Evolutionary conservation across 2,329 filamentous ascomycete genomes (phyloP).

Genomic region (Sporothrix globosa): DNA sequence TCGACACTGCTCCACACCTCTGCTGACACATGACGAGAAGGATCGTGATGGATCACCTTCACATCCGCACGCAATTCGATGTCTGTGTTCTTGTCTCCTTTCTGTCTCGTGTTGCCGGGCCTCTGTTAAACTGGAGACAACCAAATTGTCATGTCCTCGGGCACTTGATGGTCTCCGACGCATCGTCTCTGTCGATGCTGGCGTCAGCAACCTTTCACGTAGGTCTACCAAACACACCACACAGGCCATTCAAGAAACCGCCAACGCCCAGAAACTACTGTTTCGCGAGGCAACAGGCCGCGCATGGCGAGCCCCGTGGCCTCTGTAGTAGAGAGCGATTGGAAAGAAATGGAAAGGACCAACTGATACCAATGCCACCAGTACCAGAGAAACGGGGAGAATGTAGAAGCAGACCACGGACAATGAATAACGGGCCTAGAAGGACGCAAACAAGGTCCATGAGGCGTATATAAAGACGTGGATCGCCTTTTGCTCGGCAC

Average conservation of each 20-base stretch:
- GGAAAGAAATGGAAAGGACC: background rate
- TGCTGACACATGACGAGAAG: background rate
- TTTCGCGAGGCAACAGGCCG: background rate
- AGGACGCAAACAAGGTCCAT: too few species aligned
- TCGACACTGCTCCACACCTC: too few species aligned
- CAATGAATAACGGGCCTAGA: too few species aligned
- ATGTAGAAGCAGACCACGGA: too few species aligned
- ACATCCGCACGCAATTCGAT: too few species aligned
- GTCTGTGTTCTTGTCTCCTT: too few species aligned
- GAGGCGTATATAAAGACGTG: too few species aligned
- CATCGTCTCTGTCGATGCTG: background rate
- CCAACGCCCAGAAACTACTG: too few species aligned
- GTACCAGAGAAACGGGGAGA: too few species aligned
- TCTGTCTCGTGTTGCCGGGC: background rate
- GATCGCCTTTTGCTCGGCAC: too few species aligned
- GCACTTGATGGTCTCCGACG: background rate
- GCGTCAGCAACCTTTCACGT: constrained; percentile 4
- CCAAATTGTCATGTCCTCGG: background rate
- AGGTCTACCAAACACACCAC: background rate
- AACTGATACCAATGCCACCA: too few species aligned
- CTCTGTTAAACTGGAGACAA: background rate
- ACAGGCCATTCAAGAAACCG: background rate
- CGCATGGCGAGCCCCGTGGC: background rate
- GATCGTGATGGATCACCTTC: too few species aligned
- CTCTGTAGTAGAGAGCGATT: background rate